phyloP scores from a whole-genome alignment of 2,329 filamentous ascomycete species.

The Aspergillus fumigatiaffinis region DNA sequence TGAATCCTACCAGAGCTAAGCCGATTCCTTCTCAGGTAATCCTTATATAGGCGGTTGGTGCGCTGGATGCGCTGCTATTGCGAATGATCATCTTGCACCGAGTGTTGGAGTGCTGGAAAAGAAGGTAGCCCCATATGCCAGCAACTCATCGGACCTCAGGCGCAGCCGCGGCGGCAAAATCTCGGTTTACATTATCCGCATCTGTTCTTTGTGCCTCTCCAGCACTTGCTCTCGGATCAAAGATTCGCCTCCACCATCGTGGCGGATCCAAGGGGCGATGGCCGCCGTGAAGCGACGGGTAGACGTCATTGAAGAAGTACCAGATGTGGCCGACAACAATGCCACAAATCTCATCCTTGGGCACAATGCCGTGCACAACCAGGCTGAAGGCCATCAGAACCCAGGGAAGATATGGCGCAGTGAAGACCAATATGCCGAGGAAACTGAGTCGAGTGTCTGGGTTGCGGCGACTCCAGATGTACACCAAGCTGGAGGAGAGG shows the following conservation, averaged over 20 bases:
- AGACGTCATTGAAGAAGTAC: conserved; percentile 98
- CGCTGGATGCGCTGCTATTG: background rate
- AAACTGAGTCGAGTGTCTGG: conserved; percentile 88
- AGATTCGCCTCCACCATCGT: conserved; percentile 81
- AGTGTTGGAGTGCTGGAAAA: background rate
- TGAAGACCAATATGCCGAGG: conserved; percentile 83
- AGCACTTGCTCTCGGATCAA: conserved; percentile 47
- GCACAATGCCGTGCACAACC: conserved; percentile 81
- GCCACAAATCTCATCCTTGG: conserved; percentile 94
- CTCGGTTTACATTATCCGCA: conserved; percentile 26
- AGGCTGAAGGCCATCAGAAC: conserved; percentile 90
- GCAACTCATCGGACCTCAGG: conserved; percentile 29
- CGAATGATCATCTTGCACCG: background rate
- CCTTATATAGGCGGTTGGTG: background rate
- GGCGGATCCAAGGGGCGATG: conserved; percentile 85
- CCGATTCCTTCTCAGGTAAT: background rate
- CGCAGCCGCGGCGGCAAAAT: conserved; percentile 32
- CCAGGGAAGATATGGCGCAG: conserved; percentile 92
- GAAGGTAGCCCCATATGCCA: background rate
- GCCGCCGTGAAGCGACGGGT: conserved; percentile 82
- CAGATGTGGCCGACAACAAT: conserved; percentile 93
- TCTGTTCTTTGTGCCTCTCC: conserved; percentile 18
- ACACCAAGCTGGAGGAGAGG: conserved; percentile 87
- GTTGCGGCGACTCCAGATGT: conserved; percentile 96
- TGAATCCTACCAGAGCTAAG: background rate